Conservation (phyloP, 352 stramenopile genomes). For the Phytophthora pistaciae region DNA sequence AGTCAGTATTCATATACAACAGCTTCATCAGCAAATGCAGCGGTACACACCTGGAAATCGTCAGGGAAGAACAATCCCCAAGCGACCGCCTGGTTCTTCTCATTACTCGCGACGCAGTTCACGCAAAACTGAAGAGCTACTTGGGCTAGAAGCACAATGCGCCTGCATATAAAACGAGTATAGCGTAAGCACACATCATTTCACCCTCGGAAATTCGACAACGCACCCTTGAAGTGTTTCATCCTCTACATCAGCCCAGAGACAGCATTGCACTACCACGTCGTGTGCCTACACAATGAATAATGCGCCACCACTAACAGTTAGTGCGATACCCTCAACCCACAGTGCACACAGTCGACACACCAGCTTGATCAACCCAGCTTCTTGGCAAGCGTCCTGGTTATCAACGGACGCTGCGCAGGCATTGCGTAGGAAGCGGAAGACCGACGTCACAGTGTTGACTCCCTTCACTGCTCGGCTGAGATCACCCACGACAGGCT, state of each 20-base stretch:
- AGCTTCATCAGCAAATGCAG: not conserved
- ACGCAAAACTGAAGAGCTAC: conserved; percentile 82
- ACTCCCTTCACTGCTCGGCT: conserved; percentile 12
- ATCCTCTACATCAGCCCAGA: conserved; percentile 74
- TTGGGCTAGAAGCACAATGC: conserved; percentile 63
- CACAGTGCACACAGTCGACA: not conserved
- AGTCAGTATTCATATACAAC: not conserved
- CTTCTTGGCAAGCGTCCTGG: conserved; percentile 52
- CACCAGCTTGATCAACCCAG: conserved; percentile 30
- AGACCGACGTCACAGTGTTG: conserved; percentile 46
- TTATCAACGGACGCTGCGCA: conserved; percentile 59
- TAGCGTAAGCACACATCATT: conserved; percentile 2
- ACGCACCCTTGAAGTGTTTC: conserved; percentile 51
- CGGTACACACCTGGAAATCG: conserved; percentile 59
- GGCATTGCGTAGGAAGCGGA: conserved; percentile 81
- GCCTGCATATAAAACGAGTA: conserved; percentile 31
- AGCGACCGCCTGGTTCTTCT: conserved; percentile 51
- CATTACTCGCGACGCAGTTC: conserved; percentile 63
- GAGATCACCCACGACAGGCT: conserved; percentile 37
- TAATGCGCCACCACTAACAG: not conserved
- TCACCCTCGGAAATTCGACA: not conserved
- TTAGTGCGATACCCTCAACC: not conserved
- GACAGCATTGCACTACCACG: conserved; percentile 48
- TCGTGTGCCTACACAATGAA: conserved; percentile 46
- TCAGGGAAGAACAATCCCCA: conserved; percentile 80